These are phyloP conservation scores for Globisporangium heterothallicum DNA, from an alignment of 352 stramenopile species.

Conservation along the genomic window DNA sequence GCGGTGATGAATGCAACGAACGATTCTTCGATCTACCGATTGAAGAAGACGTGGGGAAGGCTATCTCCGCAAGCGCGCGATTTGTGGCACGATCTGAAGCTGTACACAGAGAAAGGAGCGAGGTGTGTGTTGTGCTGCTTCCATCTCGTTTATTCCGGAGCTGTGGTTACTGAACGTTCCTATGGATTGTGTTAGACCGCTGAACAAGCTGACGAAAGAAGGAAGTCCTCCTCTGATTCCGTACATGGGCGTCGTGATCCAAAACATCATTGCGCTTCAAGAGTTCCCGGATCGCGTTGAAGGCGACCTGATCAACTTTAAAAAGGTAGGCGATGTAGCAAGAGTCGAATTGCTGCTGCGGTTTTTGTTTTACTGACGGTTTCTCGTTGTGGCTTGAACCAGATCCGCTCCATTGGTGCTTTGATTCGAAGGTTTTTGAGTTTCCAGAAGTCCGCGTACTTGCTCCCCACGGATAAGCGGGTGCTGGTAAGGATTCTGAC, in stretches of 20 bases:
- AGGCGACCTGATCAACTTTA: conserved; percentile 82
- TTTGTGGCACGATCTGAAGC: conserved; percentile 80
- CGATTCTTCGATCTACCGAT: conserved; percentile 78
- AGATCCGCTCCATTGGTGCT: conserved; percentile 65
- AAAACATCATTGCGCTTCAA: conserved; percentile 80
- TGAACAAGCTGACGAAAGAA: conserved; percentile 82
- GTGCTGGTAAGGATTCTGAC: conserved; percentile 51
- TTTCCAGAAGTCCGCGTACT: conserved; percentile 75
- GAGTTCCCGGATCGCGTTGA: conserved; percentile 78
- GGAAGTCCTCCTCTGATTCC: conserved; percentile 61
- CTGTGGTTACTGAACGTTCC: too few relatives aligned
- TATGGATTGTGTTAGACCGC: conserved; percentile 26
- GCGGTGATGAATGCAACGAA: conserved; percentile 88
- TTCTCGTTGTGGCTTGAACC: background rate
- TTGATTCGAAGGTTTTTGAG: conserved; percentile 54
- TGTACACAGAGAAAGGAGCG: conserved; percentile 78
- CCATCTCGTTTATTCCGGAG: background rate
- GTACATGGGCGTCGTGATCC: conserved; percentile 82
- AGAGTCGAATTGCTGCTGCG: background rate
- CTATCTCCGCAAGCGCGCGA: conserved; percentile 63
- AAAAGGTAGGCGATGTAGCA: conserved; percentile 43
- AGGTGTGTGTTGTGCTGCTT: conserved; percentile 15
- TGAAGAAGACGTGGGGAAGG: conserved; percentile 84
- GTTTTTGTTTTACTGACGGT: background rate
- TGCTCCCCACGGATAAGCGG: conserved; percentile 72